phyloP scores from a whole-genome alignment of 495 filamentous ascomycete genomes.

The Massariosphaeria phaeospora region DNA sequence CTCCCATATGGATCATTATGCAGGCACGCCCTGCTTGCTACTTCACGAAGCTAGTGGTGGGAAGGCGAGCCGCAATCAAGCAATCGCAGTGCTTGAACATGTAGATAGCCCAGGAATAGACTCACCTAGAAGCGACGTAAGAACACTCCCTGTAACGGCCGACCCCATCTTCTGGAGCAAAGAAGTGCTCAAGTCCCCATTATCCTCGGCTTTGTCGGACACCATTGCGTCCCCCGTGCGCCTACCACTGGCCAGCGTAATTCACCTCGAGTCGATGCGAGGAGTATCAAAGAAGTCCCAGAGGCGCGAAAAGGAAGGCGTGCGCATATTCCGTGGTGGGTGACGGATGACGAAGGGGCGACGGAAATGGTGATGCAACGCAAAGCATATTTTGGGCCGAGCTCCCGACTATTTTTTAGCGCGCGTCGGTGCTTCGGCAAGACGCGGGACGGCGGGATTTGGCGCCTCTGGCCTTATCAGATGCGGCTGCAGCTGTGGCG shows the following conservation, averaged over 20 bases:
- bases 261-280: conserved; percentile 29
- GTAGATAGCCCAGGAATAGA: conserved; percentile 1
- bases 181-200: conserved; percentile 58
- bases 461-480: conserved; percentile 17
- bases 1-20: no score
- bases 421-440: not conserved
- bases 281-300: conserved; percentile 16
- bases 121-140: conserved; percentile 85
- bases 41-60: no score
- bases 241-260: not conserved
- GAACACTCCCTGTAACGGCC: conserved; percentile 79
- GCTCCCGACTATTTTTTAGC: conserved; percentile 1
- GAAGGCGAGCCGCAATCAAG: not conserved
- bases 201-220: conserved; percentile 37
- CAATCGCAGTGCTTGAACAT: not conserved
- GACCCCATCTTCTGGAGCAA: conserved; percentile 88
- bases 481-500: conserved; percentile 7
- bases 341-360: not conserved
- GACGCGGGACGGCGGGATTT: not conserved
- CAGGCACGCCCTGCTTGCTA: no score
- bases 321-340: conserved; percentile 16
- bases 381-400: not conserved
- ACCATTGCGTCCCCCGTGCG: conserved; percentile 25
- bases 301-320: conserved; percentile 12
- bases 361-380: conserved; percentile 17